Percentiles rank a stretch among this genome's conserved stretches.
Conservation (phyloP, 1,284 basidiomycete genomes). For the Rhodotorula sp. region DNA sequence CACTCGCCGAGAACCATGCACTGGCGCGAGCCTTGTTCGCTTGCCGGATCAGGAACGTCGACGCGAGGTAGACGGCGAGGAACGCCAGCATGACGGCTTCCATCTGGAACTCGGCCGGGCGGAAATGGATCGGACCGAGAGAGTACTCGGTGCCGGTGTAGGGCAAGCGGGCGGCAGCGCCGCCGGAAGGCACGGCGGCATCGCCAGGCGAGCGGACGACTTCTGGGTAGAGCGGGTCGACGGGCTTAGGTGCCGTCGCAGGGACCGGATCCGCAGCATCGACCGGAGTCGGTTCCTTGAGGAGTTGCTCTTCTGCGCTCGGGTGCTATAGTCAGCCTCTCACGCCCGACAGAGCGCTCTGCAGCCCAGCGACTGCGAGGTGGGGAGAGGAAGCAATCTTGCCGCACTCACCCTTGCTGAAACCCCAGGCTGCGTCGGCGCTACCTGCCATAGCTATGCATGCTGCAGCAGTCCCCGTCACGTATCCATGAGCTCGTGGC, state of each 20-base stretch:
- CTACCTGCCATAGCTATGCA: background rate
- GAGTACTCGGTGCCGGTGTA: slow-evolving; percentile 16
- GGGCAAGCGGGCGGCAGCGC: background rate
- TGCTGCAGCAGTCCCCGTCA: slow-evolving; percentile 3
- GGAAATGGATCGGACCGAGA: slow-evolving; percentile 16
- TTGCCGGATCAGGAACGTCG: slow-evolving; percentile 3
- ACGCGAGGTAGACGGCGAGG: slow-evolving; percentile 19
- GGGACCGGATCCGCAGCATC: slow-evolving; percentile 14
- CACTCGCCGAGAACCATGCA: slow-evolving; percentile 17
- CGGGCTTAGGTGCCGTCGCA: background rate
- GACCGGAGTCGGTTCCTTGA: slow-evolving; percentile 1
- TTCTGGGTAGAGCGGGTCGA: slow-evolving; percentile 2
- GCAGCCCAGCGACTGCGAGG: background rate
- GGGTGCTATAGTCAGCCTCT: background rate
- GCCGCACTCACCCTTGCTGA: slow-evolving; percentile 1
- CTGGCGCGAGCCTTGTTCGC: slow-evolving; percentile 7
- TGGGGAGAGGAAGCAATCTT: background rate
- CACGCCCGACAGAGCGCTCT: background rate
- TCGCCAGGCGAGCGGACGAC: slow-evolving; percentile 1
- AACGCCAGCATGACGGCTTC: slow-evolving; percentile 14
- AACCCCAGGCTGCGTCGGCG: slow-evolving; percentile 4
- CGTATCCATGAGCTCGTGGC: background rate
- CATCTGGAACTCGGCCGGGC: slow-evolving; percentile 12
- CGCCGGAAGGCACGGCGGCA: background rate
- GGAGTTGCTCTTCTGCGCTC: background rate